Evolutionary conservation across 1,139 yeast genomes (phyloP), one percentile per base, ranked within the genome.

Genomic region (Insectozyma bohioensis): DNA sequence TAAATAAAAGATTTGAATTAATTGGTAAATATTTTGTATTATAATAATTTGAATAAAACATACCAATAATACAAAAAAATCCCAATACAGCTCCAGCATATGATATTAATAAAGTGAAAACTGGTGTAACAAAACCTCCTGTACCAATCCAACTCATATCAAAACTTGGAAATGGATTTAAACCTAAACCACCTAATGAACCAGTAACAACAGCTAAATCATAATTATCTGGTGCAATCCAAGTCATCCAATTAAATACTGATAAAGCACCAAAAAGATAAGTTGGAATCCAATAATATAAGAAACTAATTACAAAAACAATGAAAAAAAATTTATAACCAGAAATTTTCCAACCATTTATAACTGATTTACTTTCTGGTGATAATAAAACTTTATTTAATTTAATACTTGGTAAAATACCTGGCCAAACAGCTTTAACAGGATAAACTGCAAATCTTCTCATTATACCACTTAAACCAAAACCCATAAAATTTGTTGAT

Each of bases 381-480:
- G 54, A 54, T 42, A 72, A 51, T 33, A 79, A 60, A 4, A 82
- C 77, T 42, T 72, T 59, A 51, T 75, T 75, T 43, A 78, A 56
- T 10, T 85, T 80, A 16, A 79, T 50, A 4, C 75, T 66, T 13
- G 81, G 80, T 43, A 78, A 51, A 28, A 65, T 49, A 8, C 74
- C 61, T 35, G 84, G 83, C 81, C 84, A 79, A 36, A 78, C 52
- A 27, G 78, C 64, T 34, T 66, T 63, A 12, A 65, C 57, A 11
- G 85, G 85, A 46, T 78, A 78, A 13, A 80, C 67, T 9, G 73
- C 68, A 42, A 78, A 66, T 36, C 66, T 67, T 46, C 85, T 66
- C 54, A 77, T 54, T 18, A 80, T 48, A 38, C 85, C 84, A 24
- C 84, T 80, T 46, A 78, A 65, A 2, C 82, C 81, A 44, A 78